Evolutionary conservation across 2,329 filamentous ascomycete genomes (phyloP), one percentile per base, ranked within the genome.

Genomic region (Parasarocladium wereldwijsianum): DNA sequence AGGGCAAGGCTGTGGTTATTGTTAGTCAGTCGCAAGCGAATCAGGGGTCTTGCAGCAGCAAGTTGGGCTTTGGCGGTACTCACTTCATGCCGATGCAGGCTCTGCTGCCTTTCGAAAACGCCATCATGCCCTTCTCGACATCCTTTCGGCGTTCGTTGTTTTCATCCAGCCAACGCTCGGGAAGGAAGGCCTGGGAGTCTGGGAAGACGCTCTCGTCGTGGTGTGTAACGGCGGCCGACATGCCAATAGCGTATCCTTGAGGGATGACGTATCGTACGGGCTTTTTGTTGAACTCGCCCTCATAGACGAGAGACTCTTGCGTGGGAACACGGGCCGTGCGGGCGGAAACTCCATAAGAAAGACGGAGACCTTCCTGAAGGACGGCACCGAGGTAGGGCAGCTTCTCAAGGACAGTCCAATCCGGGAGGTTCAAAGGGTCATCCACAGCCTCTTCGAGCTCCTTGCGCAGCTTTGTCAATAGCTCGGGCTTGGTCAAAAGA

Each of bases 31-130:
- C n/a, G 33, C 13, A 33, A 25, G 17, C 10, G 14, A 9, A 11
- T n/a, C 12, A n/a, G 7, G 20, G 5, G 14, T 8, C 9, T 17
- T 15, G 15, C 12, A 2, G 5, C 12, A 25, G 13, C n/a, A 15
- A 9, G 13, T 34, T 17, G 8, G n/a, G n/a, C n/a, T n/a, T n/a
- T n/a, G n/a, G n/a, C n/a, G 15, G 13, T 16, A 26, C 33, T 35
- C 20, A 35, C 33, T 35, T 32, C 33, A 32, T 32, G 17, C 57
- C 55, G 3, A 60, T 33, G 32, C 57, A 60, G 15, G 39, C 38
- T 19, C 57, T 39, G 7, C 43, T 43, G 7, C 53, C 56, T 36
- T 47, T 57, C 3, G 46, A 50, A 31, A 60, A 60, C 2, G 52
- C 29, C 7, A 58, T 38, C 22, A 59, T 40, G 18, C 46, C 46